A percentile compares a stretch with the other conserved stretches of the same genome.
Evolutionary conservation across 2,329 filamentous ascomycete genomes (phyloP).

Genomic region (Penicillium sp.): DNA sequence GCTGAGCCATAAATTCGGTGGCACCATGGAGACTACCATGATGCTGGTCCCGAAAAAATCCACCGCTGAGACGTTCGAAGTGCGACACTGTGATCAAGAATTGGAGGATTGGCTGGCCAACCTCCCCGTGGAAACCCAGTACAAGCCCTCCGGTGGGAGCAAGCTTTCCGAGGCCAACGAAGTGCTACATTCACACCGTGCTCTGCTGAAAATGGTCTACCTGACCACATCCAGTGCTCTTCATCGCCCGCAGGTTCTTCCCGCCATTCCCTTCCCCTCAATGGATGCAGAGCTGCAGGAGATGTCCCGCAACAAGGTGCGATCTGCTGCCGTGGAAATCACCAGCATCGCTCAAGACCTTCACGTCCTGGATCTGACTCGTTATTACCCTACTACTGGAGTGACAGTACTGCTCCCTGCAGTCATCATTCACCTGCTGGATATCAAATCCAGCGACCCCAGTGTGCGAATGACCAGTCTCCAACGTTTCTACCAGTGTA

Average conservation of each 20-base stretch:
- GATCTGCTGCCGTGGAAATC: conserved; percentile 76
- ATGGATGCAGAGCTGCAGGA: conserved; percentile 68
- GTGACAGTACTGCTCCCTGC: conserved; percentile 87
- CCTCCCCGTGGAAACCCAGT: conserved; percentile 66
- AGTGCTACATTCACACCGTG: conserved; percentile 63
- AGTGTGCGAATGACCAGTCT: conserved; percentile 67
- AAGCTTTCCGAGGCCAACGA: conserved; percentile 45
- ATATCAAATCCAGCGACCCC: conserved; percentile 77
- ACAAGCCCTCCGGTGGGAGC: conserved; percentile 58
- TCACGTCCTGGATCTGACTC: conserved; percentile 65
- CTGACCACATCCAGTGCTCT: conserved; percentile 86
- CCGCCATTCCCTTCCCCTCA: conserved; percentile 56
- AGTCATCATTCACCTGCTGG: conserved; percentile 87
- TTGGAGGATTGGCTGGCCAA: conserved; percentile 70
- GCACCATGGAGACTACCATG: conserved; percentile 70
- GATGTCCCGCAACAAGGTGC: conserved; percentile 73
- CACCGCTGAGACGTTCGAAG: conserved; percentile 71
- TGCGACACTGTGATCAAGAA: conserved; percentile 71
- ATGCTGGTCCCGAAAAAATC: conserved; percentile 88
- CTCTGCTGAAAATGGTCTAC: conserved; percentile 89
- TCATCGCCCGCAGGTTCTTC: conserved; percentile 84
- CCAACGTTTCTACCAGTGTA: conserved; percentile 81
- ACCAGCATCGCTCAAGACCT: conserved; percentile 76
- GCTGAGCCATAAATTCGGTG: conserved; percentile 68
- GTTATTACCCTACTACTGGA: conserved; percentile 78